Evolutionary conservation across 768 basidiomycete genomes (phyloP), one percentile per base, ranked within the genome.

Genomic region (Candolleomyces aberdarensis): DNA sequence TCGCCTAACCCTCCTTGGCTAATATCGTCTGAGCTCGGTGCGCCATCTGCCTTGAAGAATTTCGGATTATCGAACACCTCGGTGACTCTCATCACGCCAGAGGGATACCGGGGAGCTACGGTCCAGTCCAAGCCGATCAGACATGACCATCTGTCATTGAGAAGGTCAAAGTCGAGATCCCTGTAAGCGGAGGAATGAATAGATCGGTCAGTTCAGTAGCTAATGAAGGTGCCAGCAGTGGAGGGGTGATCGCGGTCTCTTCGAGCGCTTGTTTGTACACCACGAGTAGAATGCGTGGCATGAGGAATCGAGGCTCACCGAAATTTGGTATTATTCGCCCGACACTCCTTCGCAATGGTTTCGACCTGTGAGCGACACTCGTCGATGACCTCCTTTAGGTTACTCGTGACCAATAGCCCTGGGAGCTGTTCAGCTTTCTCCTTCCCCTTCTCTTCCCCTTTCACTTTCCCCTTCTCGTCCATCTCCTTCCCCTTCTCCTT

Each of bases 141-240:
- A 68, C 83, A 85, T 9, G 76, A 70, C 5, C 78, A 71, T 56
- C 68, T 67, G 66, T 85, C 83, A 31, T 80, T 80, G 66, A 83
- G 81, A 7, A 86, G 69, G 62, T 86, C 84, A 62, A 85, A 85
- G 61, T 83, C 83, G 39, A 80, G 70, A 64, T 85, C 84, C 58
- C 83, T 85, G 62, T 40, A 36, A 36, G 36, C 11, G 8, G 36
- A 36, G 36, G 31, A 47, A 56, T 19, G 1, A 36, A 2, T 20
- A 17, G 31, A 36, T 6, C 11, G 36, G 36, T 36, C 36, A 36
- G 36, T 36, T 11, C 36, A 36, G 36, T 1, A 11, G 36, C 11
- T 36, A 4, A 26, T 26, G 26, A 26, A 26, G 26, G 26, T 26
- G 26, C 26, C 26, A 26, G 26, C 26, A 26, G 3, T 26, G 26